These are phyloP conservation scores for Aureobasidium mangrovei DNA, from an alignment of 2,329 filamentous ascomycete species.

Conservation along the genomic window DNA sequence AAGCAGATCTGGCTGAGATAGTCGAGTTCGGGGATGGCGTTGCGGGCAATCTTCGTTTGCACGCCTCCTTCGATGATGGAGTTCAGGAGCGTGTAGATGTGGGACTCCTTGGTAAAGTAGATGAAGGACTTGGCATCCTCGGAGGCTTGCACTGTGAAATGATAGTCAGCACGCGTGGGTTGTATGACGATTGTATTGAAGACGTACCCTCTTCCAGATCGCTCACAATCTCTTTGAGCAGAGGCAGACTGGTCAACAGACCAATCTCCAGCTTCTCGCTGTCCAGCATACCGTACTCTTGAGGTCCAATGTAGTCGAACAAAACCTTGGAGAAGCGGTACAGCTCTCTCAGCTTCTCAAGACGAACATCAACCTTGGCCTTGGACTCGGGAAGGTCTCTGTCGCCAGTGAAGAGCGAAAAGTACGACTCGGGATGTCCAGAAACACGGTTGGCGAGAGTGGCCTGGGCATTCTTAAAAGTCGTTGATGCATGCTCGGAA, in stretches of 20 bases:
- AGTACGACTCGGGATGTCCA: constrained; percentile 56
- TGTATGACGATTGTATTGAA: not conserved
- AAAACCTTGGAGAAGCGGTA: constrained; percentile 90
- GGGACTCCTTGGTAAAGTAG: constrained; percentile 98
- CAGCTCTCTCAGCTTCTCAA: constrained; percentile 82
- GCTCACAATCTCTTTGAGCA: constrained; percentile 93
- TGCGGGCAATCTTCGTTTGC: constrained; percentile 91
- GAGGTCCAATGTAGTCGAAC: constrained; percentile 96
- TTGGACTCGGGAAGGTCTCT: constrained; percentile 41
- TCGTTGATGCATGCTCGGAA: constrained; percentile 34
- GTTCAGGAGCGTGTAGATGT: constrained; percentile 96
- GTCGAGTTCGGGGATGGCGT: constrained; percentile 91
- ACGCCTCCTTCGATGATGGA: constrained; percentile 96
- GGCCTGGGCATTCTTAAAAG: constrained; percentile 15
- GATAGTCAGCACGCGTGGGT: not conserved
- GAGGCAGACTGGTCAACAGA: constrained; percentile 80
- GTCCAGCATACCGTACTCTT: constrained; percentile 95
- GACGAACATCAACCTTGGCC: constrained; percentile 71
- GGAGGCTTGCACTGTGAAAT: constrained; percentile 65
- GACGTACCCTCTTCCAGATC: constrained; percentile 67
- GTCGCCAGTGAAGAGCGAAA: constrained; percentile 73
- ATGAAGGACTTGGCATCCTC: constrained; percentile 93
- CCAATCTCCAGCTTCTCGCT: constrained; percentile 98
- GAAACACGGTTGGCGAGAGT: constrained; percentile 15
- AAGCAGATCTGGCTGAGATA: constrained; percentile 98